Evolutionary conservation across 345 rosid species (phyloP).

Genomic region (Aquilaria sinensis): DNA sequence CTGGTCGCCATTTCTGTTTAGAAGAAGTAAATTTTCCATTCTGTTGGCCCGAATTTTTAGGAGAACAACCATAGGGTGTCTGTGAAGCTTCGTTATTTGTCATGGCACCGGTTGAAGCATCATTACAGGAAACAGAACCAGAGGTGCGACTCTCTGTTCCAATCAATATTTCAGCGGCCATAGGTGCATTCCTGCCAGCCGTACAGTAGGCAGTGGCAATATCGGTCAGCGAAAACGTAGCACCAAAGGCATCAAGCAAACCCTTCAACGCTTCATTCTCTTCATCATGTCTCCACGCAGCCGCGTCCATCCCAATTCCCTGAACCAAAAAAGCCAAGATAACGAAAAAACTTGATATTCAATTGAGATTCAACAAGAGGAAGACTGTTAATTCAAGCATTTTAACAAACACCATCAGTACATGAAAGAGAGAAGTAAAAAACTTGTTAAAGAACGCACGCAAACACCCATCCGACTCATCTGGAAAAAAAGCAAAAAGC

Average conservation of each 20-base stretch:
- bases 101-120: slow-evolving; percentile 14
- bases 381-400: background rate
- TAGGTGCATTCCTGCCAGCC: slow-evolving; percentile 25
- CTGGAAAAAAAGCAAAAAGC: no score
- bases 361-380: no score
- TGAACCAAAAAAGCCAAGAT: no score
- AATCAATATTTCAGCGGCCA: slow-evolving; percentile 35
- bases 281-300: slow-evolving; percentile 22
- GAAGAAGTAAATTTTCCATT: slow-evolving; percentile 23
- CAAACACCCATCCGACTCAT: no score
- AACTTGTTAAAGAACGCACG: no score
- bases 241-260: slow-evolving; percentile 39
- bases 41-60: slow-evolving; percentile 11
- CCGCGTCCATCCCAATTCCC: slow-evolving; percentile 31
- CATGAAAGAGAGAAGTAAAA: no score
- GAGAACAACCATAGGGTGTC: slow-evolving; percentile 10
- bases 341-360: no score
- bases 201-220: slow-evolving; percentile 41
- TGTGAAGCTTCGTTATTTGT: slow-evolving; percentile 12
- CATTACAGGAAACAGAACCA: slow-evolving; percentile 1
- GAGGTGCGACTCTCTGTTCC: slow-evolving; percentile 19
- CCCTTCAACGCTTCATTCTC: slow-evolving; percentile 28
- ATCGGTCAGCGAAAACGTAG: slow-evolving; percentile 30
- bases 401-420: no score
- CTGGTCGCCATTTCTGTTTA: slow-evolving; percentile 35